A percentile compares a stretch with the other conserved stretches of the same genome.
These are phyloP conservation scores for Colletotrichum costaricense DNA, from an alignment of 2,329 filamentous ascomycete species.

Conservation along the genomic window DNA sequence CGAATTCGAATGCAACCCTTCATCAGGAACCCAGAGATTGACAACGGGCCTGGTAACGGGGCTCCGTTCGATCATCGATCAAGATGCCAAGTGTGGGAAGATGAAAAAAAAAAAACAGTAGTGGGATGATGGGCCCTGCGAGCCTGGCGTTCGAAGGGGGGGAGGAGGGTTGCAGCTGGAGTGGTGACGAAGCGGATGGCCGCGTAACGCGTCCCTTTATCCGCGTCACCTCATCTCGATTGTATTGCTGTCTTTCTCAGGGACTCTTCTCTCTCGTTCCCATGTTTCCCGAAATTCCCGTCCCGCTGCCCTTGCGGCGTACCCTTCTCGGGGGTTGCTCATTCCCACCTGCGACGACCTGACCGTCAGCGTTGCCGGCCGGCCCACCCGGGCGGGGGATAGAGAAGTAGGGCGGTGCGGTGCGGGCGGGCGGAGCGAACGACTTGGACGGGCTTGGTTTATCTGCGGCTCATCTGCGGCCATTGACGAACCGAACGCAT, in stretches of 20 bases:
- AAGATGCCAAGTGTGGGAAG: neutral
- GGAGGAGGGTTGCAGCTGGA: neutral
- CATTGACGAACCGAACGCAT: neutral
- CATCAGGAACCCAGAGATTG: neutral
- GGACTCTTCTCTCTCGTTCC: too few relatives aligned
- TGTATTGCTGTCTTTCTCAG: neutral
- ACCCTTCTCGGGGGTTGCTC: neutral
- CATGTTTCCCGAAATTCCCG: neutral
- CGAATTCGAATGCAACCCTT: neutral
- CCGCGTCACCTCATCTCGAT: constrained; percentile 14
- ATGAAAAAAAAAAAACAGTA: neutral
- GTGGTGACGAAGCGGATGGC: constrained; percentile 5
- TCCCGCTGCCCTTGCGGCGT: neutral
- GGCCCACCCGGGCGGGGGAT: neutral
- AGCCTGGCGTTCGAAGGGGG: neutral
- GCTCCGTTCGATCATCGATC: neutral
- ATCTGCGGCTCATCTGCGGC: neutral
- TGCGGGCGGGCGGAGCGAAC: neutral
- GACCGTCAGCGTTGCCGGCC: neutral
- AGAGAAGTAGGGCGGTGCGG: neutral
- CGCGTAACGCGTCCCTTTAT: neutral
- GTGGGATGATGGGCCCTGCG: neutral
- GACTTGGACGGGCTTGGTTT: neutral
- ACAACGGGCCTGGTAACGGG: neutral
- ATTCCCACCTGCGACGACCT: neutral